Base-by-base conservation (phyloP, 2,329 filamentous ascomycete species). In the Exserohilum turcica region DNA sequence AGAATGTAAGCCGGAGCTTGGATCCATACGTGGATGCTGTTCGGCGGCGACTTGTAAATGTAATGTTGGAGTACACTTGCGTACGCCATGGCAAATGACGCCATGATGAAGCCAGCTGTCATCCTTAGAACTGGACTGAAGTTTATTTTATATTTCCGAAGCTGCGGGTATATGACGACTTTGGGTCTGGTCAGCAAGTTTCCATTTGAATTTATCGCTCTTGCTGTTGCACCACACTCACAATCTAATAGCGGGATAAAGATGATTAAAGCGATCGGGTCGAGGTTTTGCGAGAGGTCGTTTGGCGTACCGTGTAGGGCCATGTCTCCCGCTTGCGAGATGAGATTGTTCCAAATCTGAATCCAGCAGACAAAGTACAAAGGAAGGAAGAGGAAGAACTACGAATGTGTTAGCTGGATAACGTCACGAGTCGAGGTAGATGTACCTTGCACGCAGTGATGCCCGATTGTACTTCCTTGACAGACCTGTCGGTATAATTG, bases 1-100 rank as follows among this genome's bases (percentile, higher is more conserved):
- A 70, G 45, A 15, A 77, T 58, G 46, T 76, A 75, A 0, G 71
- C 60, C 0, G 76, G 76, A 1, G 69, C 48, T 52, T 79, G 76
- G 1, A 74, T 36, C 67, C 72, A 76, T 2, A 78, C 67, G 6
- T 56, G 67, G 6, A 78, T 62, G 1, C 69, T 52, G 13, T 78
- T 77, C 0, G 72, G 71, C 1, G 61, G 52, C 9, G 44, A 52
- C 3, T 33, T 43, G 52, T 72, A 73, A n/a, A 71, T 71, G 27
- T 68, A 54, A 13, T 67, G 48, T 28, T 73, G 70, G 1, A 70
- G 36, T 2, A 56, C 58, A 7, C 64, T 59, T 1, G 67, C 64
- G 31, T 68, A 71, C 1, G 58, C 64, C 59, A 70, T 66, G 21
- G 49, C 53, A 5, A 54, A 12, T 9, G 54, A 54, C 10, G 55